Evolutionary conservation across 371 early-diverging fungal species (phyloP).

Genomic region (Rhizopus microsporus): DNA sequence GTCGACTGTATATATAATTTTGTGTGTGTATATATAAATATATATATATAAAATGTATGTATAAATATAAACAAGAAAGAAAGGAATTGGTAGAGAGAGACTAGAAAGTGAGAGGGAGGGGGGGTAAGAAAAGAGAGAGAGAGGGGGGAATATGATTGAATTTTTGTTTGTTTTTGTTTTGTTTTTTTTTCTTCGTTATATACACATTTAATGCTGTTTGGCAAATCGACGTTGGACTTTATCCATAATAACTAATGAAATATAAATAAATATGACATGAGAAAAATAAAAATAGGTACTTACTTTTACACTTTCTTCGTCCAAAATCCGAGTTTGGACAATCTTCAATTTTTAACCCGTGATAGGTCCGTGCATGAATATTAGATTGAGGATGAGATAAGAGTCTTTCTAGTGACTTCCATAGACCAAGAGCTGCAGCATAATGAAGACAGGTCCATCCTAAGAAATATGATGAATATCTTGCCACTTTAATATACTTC

Average conservation of each 20-base stretch:
- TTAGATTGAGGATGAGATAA: slow-evolving; percentile 26
- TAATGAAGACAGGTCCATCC: slow-evolving; percentile 56
- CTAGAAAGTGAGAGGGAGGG: no score
- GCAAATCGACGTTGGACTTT: slow-evolving; percentile 3
- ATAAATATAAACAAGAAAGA: no score
- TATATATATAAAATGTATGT: no score
- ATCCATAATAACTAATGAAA: slow-evolving; percentile 7
- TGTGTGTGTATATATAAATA: no score
- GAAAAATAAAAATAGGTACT: slow-evolving; percentile 2
- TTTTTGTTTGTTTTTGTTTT: no score
- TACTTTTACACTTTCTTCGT: slow-evolving; percentile 39
- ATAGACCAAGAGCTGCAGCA: slow-evolving; percentile 43
- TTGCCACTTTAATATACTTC: neutral
- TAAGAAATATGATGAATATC: slow-evolving; percentile 11
- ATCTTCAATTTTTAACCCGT: slow-evolving; percentile 36
- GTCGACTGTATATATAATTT: no score
- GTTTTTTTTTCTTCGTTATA: slow-evolving; percentile 1
- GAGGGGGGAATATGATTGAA: no score
- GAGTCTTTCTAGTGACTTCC: slow-evolving; percentile 38
- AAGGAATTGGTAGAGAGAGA: no score
- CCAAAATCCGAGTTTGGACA: slow-evolving; percentile 37
- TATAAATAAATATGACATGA: neutral
- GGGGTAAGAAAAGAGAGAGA: no score
- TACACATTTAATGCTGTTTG: neutral
- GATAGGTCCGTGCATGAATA: slow-evolving; percentile 34